Evolutionary conservation across 257 asterid genomes (phyloP).

Genomic region (Orobanche coerulescens): DNA sequence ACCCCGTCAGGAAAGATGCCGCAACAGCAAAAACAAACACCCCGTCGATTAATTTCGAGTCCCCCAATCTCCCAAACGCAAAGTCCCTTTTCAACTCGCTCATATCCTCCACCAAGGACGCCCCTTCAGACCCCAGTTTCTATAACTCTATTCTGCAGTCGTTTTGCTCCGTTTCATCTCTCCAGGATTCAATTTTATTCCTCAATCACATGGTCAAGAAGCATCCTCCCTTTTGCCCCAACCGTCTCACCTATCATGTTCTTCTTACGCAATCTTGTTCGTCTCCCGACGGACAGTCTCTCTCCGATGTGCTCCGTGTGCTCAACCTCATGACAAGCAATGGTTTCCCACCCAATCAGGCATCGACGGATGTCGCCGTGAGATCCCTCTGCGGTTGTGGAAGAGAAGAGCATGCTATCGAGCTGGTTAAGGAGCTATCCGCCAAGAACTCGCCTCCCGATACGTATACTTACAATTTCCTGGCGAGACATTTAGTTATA

Average conservation of each 20-base stretch:
- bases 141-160: constrained; percentile 60
- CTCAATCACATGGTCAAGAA: constrained; percentile 72
- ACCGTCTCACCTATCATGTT: constrained; percentile 53
- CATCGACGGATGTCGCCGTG: constrained; percentile 58
- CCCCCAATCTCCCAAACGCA: constrained; percentile 65
- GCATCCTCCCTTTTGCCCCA: constrained; percentile 73
- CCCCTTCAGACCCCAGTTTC: constrained; percentile 50
- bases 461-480: constrained; percentile 59
- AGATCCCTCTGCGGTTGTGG: constrained; percentile 67
- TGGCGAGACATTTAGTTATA: constrained; percentile 68
- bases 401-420: constrained; percentile 71
- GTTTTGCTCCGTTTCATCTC: constrained; percentile 47
- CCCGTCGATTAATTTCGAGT: constrained; percentile 38
- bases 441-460: constrained; percentile 54
- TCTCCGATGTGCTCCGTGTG: constrained; percentile 45
- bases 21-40: constrained; percentile 13
- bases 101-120: constrained; percentile 38
- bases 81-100: constrained; percentile 65
- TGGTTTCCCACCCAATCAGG: constrained; percentile 65
- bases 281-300: constrained; percentile 32
- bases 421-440: constrained; percentile 61
- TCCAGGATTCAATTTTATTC: constrained; percentile 72
- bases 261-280: constrained; percentile 68
- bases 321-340: constrained; percentile 62
- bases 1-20: constrained; percentile 17